Evolutionary conservation across 2,329 filamentous ascomycete species (phyloP).

Genomic region (Colletotrichum falcatum): DNA sequence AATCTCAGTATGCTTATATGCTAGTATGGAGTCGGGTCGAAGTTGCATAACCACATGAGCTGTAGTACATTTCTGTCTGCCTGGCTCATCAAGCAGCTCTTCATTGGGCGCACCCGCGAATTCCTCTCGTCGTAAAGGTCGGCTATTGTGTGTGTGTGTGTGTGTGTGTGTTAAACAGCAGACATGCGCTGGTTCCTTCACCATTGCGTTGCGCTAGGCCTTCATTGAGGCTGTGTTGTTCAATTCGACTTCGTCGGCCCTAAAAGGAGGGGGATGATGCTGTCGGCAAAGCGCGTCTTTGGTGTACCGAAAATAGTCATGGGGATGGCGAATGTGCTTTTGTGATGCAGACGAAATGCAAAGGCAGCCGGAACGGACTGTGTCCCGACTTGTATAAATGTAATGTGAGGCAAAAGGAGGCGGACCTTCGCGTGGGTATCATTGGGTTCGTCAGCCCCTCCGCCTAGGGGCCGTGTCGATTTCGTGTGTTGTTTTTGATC

Average conservation of each 20-base stretch:
- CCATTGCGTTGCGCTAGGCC: background rate
- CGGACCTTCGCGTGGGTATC: slow-evolving; percentile 36
- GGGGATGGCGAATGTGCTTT: background rate
- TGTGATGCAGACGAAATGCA: background rate
- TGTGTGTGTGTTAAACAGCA: background rate
- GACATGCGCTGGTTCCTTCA: background rate
- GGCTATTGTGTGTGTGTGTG: background rate
- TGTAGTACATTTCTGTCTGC: background rate
- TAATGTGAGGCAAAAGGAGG: slow-evolving; percentile 17
- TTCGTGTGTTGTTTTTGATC: background rate
- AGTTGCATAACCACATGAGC: background rate
- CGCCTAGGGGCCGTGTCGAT: slow-evolving; percentile 11
- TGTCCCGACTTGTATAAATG: slow-evolving; percentile 1
- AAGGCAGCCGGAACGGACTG: background rate
- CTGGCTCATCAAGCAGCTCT: background rate
- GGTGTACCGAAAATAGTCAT: background rate
- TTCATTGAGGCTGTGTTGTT: background rate
- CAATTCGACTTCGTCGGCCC: background rate
- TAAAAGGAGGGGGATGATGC: background rate
- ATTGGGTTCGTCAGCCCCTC: slow-evolving; percentile 16
- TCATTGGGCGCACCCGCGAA: background rate
- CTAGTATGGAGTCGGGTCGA: background rate
- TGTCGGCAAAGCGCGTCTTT: background rate
- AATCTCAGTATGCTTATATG: background rate
- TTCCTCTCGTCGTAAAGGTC: background rate